phyloP scores from a whole-genome alignment of 495 filamentous ascomycete genomes.

The Pyronema domesticum region DNA sequence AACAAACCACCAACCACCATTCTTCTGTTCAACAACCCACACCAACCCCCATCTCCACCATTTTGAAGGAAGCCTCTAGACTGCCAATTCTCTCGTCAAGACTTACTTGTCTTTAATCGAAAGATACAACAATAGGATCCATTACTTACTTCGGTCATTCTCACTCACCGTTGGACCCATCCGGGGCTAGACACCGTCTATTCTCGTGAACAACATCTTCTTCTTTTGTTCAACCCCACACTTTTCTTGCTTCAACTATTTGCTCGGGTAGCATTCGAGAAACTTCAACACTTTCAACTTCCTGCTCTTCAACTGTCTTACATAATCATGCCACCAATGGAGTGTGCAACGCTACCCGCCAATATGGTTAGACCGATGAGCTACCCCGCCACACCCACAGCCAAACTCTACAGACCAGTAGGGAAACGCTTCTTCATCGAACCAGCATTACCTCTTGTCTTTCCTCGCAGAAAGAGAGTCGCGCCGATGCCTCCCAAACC shows the following conservation, averaged over 20 bases:
- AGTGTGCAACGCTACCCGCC: too few relatives aligned
- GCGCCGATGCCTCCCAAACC: background rate
- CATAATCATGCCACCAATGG: background rate
- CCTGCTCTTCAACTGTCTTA: background rate
- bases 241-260: background rate
- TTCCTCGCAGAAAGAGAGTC: constrained; percentile 2
- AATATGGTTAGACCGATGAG: background rate
- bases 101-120: too few relatives aligned
- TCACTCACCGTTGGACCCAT: too few relatives aligned
- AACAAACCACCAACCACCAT: background rate
- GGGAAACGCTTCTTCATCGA: constrained; percentile 1
- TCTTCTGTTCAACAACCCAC: background rate
- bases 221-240: background rate
- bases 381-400: background rate
- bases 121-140: too few relatives aligned
- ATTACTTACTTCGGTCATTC: too few relatives aligned
- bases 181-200: too few relatives aligned
- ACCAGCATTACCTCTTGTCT: background rate
- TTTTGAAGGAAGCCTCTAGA: too few relatives aligned
- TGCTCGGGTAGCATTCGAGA: background rate
- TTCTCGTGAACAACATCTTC: background rate
- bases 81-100: too few relatives aligned
- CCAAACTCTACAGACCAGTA: background rate
- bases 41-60: background rate
- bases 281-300: background rate